Percentiles rank a stretch among this genome's conserved stretches.
These are phyloP conservation scores for Aspergillus baeticus DNA, from an alignment of 495 filamentous ascomycete species.

Conservation along the genomic window DNA sequence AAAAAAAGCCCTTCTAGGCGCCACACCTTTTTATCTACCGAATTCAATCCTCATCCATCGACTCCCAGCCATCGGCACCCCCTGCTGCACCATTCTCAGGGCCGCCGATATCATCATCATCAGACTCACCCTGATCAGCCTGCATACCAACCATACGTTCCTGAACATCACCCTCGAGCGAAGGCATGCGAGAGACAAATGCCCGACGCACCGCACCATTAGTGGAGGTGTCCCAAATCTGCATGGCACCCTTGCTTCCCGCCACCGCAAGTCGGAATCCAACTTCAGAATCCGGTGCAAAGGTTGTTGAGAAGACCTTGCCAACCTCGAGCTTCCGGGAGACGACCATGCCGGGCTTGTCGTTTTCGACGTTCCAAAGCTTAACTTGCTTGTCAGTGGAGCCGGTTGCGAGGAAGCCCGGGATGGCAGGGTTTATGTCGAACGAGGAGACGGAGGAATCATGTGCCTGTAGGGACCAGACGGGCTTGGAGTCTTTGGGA, in stretches of 20 bases:
- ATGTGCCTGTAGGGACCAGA: conserved; percentile 95
- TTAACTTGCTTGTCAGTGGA: conserved; percentile 93
- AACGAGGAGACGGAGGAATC: conserved; percentile 93
- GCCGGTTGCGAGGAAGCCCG: conserved; percentile 88
- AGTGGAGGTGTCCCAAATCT: conserved; percentile 96
- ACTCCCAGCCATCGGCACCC: conserved; percentile 70
- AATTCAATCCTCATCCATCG: conserved; percentile 79
- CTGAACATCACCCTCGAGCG: conserved; percentile 59
- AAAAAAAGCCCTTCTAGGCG: background rate
- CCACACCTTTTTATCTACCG: background rate
- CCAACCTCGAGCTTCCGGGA: conserved; percentile 89
- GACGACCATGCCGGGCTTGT: conserved; percentile 80
- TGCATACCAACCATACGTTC: conserved; percentile 76
- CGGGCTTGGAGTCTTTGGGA: conserved; percentile 72
- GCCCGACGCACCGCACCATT: conserved; percentile 84
- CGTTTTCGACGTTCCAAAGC: conserved; percentile 87
- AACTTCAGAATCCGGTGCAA: conserved; percentile 85
- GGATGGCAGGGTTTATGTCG: conserved; percentile 83
- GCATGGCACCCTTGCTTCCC: conserved; percentile 89
- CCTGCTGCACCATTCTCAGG: conserved; percentile 50
- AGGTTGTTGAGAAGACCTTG: conserved; percentile 87
- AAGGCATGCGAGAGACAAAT: conserved; percentile 72
- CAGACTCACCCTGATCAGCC: conserved; percentile 62
- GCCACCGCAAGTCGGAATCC: conserved; percentile 90
- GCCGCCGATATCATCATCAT: conserved; percentile 54